Evolutionary conservation across 163 green algal species (phyloP).

Genomic region (Chlamydomonas reinhardtii): DNA sequence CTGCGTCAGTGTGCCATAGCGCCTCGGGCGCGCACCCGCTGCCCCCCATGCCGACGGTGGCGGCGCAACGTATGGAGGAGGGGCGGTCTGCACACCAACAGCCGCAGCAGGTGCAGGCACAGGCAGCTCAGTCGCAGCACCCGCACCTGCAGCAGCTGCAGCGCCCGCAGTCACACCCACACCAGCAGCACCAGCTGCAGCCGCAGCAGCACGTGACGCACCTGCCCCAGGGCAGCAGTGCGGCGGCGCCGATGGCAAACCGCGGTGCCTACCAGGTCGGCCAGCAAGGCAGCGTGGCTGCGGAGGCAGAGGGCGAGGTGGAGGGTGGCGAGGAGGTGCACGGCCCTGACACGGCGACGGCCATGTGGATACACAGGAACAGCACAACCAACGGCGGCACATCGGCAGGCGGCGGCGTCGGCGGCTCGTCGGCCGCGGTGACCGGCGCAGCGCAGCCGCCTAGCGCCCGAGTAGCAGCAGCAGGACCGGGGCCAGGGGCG

Average conservation of each 20-base stretch:
- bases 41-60: not conserved
- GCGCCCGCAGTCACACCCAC: not conserved
- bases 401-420: no score
- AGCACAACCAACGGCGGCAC: not conserved
- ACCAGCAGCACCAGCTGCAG: no score
- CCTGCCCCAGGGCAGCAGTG: not conserved
- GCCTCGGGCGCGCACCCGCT: not conserved
- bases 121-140: not conserved
- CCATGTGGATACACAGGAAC: no score
- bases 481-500: not conserved
- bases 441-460: no score
- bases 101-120: not conserved
- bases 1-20: not conserved
- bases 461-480: not conserved
- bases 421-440: no score
- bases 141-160: not conserved
- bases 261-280: not conserved
- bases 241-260: not conserved
- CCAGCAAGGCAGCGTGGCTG: constrained; percentile 29
- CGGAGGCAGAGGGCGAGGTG: constrained; percentile 6
- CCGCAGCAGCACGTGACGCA: not conserved
- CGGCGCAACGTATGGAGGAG: no score
- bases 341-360: not conserved
- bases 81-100: not conserved
- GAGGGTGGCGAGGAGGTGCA: constrained; percentile 47